Evolutionary conservation across 2,329 filamentous ascomycete species (phyloP), one percentile per base, ranked within the genome.

Genomic region (Teratosphaeria nubilosa): DNA sequence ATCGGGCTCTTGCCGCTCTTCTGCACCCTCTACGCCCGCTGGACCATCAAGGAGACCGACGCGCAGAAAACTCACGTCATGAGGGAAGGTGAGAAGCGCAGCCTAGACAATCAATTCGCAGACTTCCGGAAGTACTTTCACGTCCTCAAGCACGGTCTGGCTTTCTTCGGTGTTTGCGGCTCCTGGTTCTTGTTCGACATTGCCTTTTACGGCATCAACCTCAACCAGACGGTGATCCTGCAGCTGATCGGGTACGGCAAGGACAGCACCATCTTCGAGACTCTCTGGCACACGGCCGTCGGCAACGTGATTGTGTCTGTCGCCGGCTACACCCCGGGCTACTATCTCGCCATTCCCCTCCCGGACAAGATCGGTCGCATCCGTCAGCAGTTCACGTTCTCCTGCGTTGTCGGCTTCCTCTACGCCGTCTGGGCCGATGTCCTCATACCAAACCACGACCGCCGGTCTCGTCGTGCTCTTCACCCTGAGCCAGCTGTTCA

Each of bases 401-500:
- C 32, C 55, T 41, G 30, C 24, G 5, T 59, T 14, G 52, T 56
- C 6, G 55, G 34, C 9, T 5, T 57, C 7, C 32, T 57, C 3
- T 54, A 57, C 31, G 57, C 57, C 11, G 34, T 59, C 22, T 59
- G 57, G 54, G 48, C 57, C n/a, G 57, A 37, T 22, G 53, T 59
- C 5, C 34, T 32, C 25, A 32, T n/a, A 59, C 24, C 20, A 50
- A 20, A 54, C 55, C 5, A 54, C 54, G 3, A 48, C 58, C 2
- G 58, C 37, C 10, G 55, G 58, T 1, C 51, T 59, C 34, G 53
- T 57, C 20, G 34, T 50, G 5, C 48, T 59, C 25, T 57, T 56
- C 60, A 70, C 76, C 27, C 57, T 78, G 54, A 77, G 70, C 5
- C 76, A 78, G 60, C 63, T 74, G 0, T 64, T 77, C 16, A 79